These are phyloP conservation scores for Vigna mungo DNA, from an alignment of 306 rosid species.

Conservation along the genomic window DNA sequence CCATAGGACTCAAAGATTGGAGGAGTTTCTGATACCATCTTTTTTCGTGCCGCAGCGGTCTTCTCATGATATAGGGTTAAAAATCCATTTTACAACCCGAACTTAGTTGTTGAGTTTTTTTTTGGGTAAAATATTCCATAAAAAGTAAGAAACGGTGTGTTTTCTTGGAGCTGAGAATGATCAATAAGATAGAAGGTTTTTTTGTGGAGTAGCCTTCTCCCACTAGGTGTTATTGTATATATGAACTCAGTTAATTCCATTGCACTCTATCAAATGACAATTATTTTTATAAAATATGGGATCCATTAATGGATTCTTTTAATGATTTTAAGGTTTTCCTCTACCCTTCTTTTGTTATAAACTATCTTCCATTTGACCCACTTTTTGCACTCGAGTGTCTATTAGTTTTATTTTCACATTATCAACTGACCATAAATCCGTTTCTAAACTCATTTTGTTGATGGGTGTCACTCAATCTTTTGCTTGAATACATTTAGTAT, in stretches of 20 bases:
- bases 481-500: not conserved
- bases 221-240: not conserved
- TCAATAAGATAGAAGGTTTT: not conserved
- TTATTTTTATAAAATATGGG: not conserved
- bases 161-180: not conserved
- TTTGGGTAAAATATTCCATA: too few species aligned
- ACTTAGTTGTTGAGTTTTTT: too few species aligned
- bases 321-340: not conserved
- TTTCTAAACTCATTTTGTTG: not conserved
- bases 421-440: not conserved
- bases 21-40: too few species aligned
- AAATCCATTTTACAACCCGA: too few species aligned
- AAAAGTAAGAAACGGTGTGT: too few species aligned
- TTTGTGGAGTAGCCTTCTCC: not conserved
- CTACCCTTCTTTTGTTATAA: not conserved
- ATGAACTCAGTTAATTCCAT: not conserved
- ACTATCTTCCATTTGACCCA: slow-evolving; percentile 7
- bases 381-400: not conserved
- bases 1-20: not conserved
- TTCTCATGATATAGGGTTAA: too few species aligned
- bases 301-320: not conserved
- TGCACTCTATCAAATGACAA: not conserved
- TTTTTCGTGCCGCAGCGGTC: too few species aligned
- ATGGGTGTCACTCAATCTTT: not conserved
- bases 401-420: not conserved